phyloP scores from a whole-genome alignment of 2,329 filamentous ascomycete genomes.

The Exutisphaerella laricina region DNA sequence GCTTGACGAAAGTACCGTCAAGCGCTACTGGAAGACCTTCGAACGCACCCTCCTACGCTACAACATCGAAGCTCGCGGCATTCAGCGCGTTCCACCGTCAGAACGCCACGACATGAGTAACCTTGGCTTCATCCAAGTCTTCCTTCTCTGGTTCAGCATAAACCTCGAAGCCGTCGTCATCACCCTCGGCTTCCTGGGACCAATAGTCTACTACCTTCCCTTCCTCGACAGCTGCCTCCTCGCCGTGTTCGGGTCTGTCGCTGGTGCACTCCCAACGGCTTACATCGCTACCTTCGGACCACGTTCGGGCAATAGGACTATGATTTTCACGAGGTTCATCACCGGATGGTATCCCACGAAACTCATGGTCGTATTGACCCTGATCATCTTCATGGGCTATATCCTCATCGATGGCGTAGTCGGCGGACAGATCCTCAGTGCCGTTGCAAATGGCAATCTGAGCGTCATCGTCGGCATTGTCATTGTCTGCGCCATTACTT shows the following conservation, averaged over 20 bases:
- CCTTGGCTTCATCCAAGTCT: conserved; percentile 52
- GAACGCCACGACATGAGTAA: conserved; percentile 50
- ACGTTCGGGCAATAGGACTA: conserved; percentile 55
- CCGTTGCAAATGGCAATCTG: conserved; percentile 54
- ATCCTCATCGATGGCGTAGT: conserved; percentile 60
- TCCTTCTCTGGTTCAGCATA: conserved; percentile 56
- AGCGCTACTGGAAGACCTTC: conserved; percentile 24
- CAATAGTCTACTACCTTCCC: conserved; percentile 52
- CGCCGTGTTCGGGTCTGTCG: conserved; percentile 52
- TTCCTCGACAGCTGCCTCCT: conserved; percentile 54
- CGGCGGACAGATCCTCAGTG: conserved; percentile 62
- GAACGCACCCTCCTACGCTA: conserved; percentile 43
- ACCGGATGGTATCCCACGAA: conserved; percentile 62
- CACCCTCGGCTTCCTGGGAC: conserved; percentile 58
- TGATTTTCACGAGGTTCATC: conserved; percentile 56
- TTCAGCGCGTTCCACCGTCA: conserved; percentile 51
- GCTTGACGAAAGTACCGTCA: background rate
- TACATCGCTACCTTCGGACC: conserved; percentile 61
- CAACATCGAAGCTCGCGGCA: conserved; percentile 56
- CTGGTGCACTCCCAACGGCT: conserved; percentile 51
- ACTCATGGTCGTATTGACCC: conserved; percentile 56
- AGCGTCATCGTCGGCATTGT: conserved; percentile 63
- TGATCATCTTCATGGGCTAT: conserved; percentile 56
- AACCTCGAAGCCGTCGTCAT: conserved; percentile 61
- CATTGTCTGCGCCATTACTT: conserved; percentile 57